Evolutionary conservation across 2,329 filamentous ascomycete species (phyloP), one percentile per base, ranked within the genome.

Genomic region (Pseudogymnoascus sp.): DNA sequence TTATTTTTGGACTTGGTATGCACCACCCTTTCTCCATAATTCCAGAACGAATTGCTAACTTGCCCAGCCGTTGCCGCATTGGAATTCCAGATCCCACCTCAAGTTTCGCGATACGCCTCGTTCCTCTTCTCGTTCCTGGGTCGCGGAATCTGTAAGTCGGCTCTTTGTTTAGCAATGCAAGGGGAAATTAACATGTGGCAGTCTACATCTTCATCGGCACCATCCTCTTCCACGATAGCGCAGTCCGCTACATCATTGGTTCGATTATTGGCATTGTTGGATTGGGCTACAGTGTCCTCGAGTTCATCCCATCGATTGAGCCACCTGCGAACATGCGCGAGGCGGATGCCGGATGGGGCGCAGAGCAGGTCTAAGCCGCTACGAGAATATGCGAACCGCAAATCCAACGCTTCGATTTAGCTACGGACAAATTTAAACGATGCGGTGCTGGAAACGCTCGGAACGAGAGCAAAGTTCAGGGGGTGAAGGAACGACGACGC

Each of bases 121-220:
- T 99, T 99, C 81, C 87, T 97, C 76, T 97, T 97, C 81, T 96
- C 90, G 62, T 97, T 99, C 81, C 78, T 97, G 68, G 94, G 94
- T 64, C 91, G 94, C 72, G 94, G 94, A 76, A 81, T 91, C 74
- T 97, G 92, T 96, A 85, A 77, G 91, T 58, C 34, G 60, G 14
- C 12, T 28, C 30, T 59, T 60, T 35, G n/a, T 20, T 20, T 20
- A 28, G 50, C 59, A 39, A 43, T 34, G 34, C 12, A 62, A 57
- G 41, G 34, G 14, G 50, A 35, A 25, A 20, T 65, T 73, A 59
- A 70, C 57, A 64, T 34, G 5, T 28, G 20, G 1, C 63, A 96
- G 92, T 99, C 80, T 99, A 99, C 82, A 83, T 97, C 76, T 97
- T 99, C 76, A 81, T 96, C 70, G 94, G 93, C 67, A 89, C 85